phyloP scores from a whole-genome alignment of 2,329 filamentous ascomycete species.

The Pestalotiopsis sp. region DNA sequence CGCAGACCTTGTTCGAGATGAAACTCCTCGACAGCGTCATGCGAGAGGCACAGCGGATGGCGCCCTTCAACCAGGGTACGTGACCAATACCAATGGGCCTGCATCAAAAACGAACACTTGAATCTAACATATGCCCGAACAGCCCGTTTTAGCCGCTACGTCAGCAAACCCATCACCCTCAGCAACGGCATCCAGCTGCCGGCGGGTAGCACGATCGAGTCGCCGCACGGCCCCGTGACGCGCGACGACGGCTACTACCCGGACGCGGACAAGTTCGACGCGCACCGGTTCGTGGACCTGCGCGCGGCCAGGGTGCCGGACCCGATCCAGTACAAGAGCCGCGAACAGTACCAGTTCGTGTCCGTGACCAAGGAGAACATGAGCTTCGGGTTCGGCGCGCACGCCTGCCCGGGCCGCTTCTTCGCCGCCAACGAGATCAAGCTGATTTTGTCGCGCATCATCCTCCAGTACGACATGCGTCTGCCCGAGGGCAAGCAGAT shows the following conservation, averaged over 20 bases:
- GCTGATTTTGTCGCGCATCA: constrained; percentile 36
- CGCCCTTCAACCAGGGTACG: constrained; percentile 35
- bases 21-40: constrained; percentile 38
- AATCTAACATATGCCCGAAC: neutral
- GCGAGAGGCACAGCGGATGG: constrained; percentile 31
- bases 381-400: constrained; percentile 40
- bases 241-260: constrained; percentile 28
- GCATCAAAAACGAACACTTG: too few relatives aligned
- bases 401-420: constrained; percentile 40
- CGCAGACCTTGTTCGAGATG: constrained; percentile 34
- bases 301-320: constrained; percentile 27
- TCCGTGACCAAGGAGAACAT: constrained; percentile 32
- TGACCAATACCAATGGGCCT: too few relatives aligned
- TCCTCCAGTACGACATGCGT: constrained; percentile 39
- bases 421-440: constrained; percentile 46
- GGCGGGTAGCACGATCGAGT: constrained; percentile 36
- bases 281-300: constrained; percentile 33
- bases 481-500: constrained; percentile 25
- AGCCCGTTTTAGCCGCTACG: constrained; percentile 46
- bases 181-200: constrained; percentile 49
- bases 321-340: constrained; percentile 25
- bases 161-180: constrained; percentile 44
- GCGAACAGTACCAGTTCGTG: constrained; percentile 41
- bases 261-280: constrained; percentile 33
- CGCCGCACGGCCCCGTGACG: constrained; percentile 28